Evolutionary conservation across 1,139 yeast species (phyloP), one percentile per base, ranked within the genome.

Genomic region (Kazachstania sp.): DNA sequence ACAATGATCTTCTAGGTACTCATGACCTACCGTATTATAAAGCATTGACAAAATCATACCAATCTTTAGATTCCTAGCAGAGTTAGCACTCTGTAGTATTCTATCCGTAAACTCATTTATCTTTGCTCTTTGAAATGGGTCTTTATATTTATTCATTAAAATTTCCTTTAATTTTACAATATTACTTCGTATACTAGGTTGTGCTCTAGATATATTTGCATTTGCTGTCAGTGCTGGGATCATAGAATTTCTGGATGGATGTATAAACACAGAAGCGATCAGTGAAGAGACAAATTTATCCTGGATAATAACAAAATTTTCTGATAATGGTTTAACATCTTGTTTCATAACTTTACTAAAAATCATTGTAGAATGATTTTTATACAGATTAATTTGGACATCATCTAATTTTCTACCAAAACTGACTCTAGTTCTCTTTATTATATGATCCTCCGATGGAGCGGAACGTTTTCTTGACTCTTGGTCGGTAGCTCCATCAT

Each of bases 251-350:
- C 57, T 57, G 4, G 61, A 54, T 5, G 63, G 58, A 29, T 57
- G 57, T 37, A 61, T 49, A 41, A 63, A 60, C 1, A 60, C 53
- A 5, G 66, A 59, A 3, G 66, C 59, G 23, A 61, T 52, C 20
- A 61, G 49, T 1, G 56, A 49, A 8, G 63, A 55, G 15, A 63
- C 39, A 43, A 59, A 61, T 37, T 51, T 56, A 50, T 63, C 66
- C 42, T 61, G 61, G 7, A 59, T 51, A 8, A 63, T 51, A 29
- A 59, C 54, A 39, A 58, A 61, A 41, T 60, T 59, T 44, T 62
- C 67, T 2, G 66, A 61, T 19, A 63, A 47, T 9, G 66, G 64
- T 49, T 63, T 62, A 4, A 63, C 60, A 42, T 63, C 66, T 31
- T 64, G 56, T 50, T 61, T 61, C 58, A 61, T 56, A 3, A 58